A percentile compares a stretch with the other conserved stretches of the same genome.
phyloP scores from a whole-genome alignment of 2,329 filamentous ascomycete species.

The Thelonectria discophora region DNA sequence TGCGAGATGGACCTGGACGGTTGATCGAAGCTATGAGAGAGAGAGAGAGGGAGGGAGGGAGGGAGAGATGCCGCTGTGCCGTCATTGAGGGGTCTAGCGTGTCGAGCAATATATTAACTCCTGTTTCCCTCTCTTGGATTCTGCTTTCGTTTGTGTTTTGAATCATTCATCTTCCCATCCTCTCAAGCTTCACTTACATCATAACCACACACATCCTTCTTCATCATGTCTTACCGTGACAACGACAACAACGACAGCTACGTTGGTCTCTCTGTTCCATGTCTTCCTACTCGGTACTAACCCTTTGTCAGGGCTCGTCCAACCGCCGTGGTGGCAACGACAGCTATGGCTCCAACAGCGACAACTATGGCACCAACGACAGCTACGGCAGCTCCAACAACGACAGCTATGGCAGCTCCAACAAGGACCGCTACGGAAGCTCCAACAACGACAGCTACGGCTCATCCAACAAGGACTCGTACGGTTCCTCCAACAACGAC shows the following conservation, averaged over 20 bases:
- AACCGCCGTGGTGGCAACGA: no score
- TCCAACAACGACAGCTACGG: slow-evolving; percentile 24
- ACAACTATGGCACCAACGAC: no score
- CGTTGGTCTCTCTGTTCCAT: slow-evolving; percentile 4
- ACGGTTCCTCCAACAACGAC: slow-evolving; percentile 4
- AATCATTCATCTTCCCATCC: no score
- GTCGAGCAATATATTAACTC: slow-evolving; percentile 8
- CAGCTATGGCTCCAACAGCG: no score
- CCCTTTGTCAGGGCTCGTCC: slow-evolving; percentile 25
- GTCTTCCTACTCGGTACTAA: slow-evolving; percentile 7
- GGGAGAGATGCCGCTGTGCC: background rate
- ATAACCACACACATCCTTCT: slow-evolving; percentile 3
- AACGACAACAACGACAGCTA: slow-evolving; percentile 47
- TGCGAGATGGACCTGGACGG: background rate
- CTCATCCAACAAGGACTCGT: slow-evolving; percentile 27
- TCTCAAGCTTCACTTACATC: background rate
- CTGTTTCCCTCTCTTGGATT: background rate
- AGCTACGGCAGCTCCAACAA: no score
- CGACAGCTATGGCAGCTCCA: no score
- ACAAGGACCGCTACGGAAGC: no score
- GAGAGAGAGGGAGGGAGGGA: background rate
- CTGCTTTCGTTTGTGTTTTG: no score
- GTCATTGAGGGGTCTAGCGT: background rate
- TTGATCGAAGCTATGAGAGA: background rate
- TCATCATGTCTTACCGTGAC: slow-evolving; percentile 58